Evolutionary conservation across 1,139 yeast species (phyloP).

Genomic region (Yarrowia galli): DNA sequence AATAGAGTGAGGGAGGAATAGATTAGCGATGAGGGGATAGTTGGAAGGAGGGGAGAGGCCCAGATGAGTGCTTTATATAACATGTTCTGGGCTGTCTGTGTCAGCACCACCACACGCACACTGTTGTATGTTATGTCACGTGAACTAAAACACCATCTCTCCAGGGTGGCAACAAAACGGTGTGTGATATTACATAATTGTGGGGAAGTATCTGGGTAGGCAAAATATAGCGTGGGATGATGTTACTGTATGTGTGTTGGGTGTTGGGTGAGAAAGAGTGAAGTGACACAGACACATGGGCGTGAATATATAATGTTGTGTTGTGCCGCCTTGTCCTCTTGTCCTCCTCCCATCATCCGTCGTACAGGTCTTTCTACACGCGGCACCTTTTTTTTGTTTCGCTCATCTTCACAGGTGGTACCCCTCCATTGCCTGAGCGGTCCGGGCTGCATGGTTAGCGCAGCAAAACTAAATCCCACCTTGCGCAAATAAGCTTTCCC

Average conservation of each 20-base stretch:
- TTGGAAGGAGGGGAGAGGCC: too few species aligned
- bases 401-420: background rate
- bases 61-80: too few species aligned
- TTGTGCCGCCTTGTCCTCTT: background rate
- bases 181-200: background rate
- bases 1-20: background rate
- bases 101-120: too few species aligned
- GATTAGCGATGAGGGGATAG: background rate
- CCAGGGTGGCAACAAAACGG: too few species aligned
- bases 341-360: background rate
- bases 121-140: too few species aligned
- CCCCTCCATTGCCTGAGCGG: slow-evolving; percentile 20
- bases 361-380: background rate
- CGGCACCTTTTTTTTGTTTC: background rate
- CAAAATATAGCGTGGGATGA: background rate
- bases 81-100: too few species aligned
- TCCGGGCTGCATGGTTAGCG: slow-evolving; percentile 28
- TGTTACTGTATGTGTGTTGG: too few species aligned
- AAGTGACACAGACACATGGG: background rate
- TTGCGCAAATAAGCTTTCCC: slow-evolving; percentile 37
- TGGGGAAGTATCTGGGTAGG: background rate
- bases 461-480: slow-evolving; percentile 36
- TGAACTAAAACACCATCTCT: too few species aligned
- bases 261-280: background rate
- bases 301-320: background rate